A percentile compares a stretch with the other conserved stretches of the same genome.
Evolutionary conservation across 2,329 filamentous ascomycete species (phyloP).

Genomic region (Shiraia bambusicola): DNA sequence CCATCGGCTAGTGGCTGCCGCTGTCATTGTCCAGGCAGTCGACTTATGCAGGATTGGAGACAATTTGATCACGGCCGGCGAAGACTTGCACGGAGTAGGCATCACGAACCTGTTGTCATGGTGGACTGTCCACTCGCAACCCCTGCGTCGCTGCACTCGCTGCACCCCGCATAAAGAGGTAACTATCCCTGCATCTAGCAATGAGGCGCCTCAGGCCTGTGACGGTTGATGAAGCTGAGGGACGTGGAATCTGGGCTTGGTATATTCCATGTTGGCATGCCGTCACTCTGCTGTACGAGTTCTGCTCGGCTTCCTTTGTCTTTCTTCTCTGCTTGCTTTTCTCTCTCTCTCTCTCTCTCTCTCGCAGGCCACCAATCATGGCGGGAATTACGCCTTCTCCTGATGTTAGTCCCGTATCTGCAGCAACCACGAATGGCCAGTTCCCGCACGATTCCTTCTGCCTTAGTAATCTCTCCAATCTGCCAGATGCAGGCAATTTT

Average conservation of each 20-base stretch:
- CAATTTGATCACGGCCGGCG: conserved; percentile 27
- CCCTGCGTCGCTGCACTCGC: no score
- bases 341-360: conserved; percentile 9
- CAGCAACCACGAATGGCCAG: conserved; percentile 43
- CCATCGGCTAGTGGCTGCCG: conserved; percentile 21
- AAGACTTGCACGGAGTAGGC: conserved; percentile 20
- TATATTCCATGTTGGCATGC: conserved; percentile 25
- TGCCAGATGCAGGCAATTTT: conserved; percentile 42
- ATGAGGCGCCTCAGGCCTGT: conserved; percentile 15
- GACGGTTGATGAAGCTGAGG: conserved; percentile 19
- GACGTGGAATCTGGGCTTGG: conserved; percentile 22
- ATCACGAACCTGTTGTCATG: conserved; percentile 23
- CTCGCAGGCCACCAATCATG: conserved; percentile 44
- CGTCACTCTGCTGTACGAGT: conserved; percentile 6
- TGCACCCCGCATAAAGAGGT: conserved; percentile 18
- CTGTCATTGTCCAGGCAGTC: conserved; percentile 12
- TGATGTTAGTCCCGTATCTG: conserved; percentile 48
- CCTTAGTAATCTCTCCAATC: conserved; percentile 43
- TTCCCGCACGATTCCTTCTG: conserved; percentile 44
- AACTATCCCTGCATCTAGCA: conserved; percentile 34
- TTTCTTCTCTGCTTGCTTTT: conserved; percentile 4
- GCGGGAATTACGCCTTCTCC: conserved; percentile 43
- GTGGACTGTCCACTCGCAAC: conserved; percentile 20
- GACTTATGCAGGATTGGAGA: conserved; percentile 25
- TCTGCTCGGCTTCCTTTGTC: neutral